Evolutionary conservation across 495 filamentous ascomycete genomes (phyloP).

Genomic region (Podospora anserina): DNA sequence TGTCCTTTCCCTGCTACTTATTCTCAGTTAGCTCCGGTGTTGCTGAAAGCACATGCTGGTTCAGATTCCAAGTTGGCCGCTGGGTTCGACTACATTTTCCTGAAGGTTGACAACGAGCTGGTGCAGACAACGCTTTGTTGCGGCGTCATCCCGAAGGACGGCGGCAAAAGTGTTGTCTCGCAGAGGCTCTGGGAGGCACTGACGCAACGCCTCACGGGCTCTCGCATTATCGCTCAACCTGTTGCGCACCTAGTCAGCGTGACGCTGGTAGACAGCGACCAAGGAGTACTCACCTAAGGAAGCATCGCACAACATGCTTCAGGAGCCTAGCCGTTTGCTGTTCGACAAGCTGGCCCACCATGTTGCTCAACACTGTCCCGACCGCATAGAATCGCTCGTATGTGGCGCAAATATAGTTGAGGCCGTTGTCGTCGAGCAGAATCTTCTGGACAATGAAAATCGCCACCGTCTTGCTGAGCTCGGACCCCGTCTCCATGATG

Average conservation of each 20-base stretch:
- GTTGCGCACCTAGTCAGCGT: constrained; percentile 9
- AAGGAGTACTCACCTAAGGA: constrained; percentile 68
- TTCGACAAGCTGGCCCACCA: constrained; percentile 96
- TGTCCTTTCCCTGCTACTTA: constrained; percentile 23
- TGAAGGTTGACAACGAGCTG: constrained; percentile 96
- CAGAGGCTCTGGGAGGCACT: constrained; percentile 94
- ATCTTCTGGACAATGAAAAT: constrained; percentile 99
- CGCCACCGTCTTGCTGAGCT: constrained; percentile 97
- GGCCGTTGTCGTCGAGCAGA: constrained; percentile 90
- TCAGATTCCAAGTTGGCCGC: constrained; percentile 34
- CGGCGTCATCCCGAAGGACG: constrained; percentile 93
- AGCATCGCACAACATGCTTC: constrained; percentile 98
- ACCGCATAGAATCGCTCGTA: constrained; percentile 99
- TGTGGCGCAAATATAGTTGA: constrained; percentile 97
- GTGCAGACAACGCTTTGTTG: constrained; percentile 95
- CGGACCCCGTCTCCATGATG: constrained; percentile 99
- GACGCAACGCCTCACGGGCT: constrained; percentile 88
- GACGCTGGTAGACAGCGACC: constrained; percentile 16
- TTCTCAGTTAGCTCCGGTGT: constrained; percentile 15
- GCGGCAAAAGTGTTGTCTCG: constrained; percentile 96
- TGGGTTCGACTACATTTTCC: constrained; percentile 76
- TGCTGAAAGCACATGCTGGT: neutral
- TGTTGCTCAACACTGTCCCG: constrained; percentile 95
- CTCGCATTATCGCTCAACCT: constrained; percentile 95
- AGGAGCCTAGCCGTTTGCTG: constrained; percentile 93